Evolutionary conservation across 2,329 filamentous ascomycete genomes (phyloP).

Genomic region (Ophiocordyceps camponoti-leonardi): DNA sequence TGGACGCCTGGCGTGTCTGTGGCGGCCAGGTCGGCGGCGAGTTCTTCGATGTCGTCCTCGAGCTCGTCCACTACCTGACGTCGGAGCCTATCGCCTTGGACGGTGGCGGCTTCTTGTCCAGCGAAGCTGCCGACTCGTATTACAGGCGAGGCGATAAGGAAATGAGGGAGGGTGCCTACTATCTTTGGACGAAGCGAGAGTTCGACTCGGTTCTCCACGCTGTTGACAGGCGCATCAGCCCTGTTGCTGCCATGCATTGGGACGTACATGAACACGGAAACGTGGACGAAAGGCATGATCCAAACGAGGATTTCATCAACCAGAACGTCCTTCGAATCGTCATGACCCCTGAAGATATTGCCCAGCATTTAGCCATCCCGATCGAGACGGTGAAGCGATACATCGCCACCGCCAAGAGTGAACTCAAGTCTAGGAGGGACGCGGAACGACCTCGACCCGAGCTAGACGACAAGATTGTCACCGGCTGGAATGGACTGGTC

Average conservation of each 20-base stretch:
- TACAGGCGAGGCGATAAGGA: constrained; percentile 59
- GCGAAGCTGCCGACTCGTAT: constrained; percentile 78
- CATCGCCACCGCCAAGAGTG: constrained; percentile 47
- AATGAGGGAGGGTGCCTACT: constrained; percentile 82
- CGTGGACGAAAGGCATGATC: constrained; percentile 64
- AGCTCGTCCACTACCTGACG: constrained; percentile 76
- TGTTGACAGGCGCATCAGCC: constrained; percentile 38
- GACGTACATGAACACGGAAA: constrained; percentile 74
- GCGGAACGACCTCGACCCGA: constrained; percentile 58
- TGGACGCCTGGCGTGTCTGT: constrained; percentile 62
- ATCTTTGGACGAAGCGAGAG: constrained; percentile 83
- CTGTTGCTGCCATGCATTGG: constrained; percentile 70
- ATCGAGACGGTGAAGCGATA: constrained; percentile 51
- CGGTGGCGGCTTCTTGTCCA: constrained; percentile 66
- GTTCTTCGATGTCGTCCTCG: constrained; percentile 60
- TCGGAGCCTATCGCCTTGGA: constrained; percentile 47
- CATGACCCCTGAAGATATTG: constrained; percentile 49
- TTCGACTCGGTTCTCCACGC: constrained; percentile 53
- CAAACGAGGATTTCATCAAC: constrained; percentile 85
- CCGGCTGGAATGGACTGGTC: constrained; percentile 76
- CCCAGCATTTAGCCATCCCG: constrained; percentile 56
- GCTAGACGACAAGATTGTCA: constrained; percentile 76
- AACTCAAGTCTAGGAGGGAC: constrained; percentile 55
- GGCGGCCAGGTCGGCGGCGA: constrained; percentile 40
- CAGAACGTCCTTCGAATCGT: constrained; percentile 73